These are phyloP conservation scores for Aspergillus conjunctus DNA, from an alignment of 495 filamentous ascomycete species.

Conservation along the genomic window DNA sequence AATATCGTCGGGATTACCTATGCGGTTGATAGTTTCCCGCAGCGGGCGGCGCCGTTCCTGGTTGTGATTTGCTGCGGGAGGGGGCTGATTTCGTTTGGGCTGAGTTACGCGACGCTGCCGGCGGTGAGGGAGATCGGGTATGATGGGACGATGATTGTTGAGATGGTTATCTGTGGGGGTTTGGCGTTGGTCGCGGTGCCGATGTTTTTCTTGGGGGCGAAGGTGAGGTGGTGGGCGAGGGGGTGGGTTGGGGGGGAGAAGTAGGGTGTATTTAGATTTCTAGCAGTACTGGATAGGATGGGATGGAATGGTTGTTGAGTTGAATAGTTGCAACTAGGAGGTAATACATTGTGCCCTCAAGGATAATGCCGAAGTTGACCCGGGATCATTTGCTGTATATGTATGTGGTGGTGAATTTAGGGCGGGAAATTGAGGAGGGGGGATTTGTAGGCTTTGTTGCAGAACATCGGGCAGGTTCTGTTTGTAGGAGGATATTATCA, in stretches of 20 bases:
- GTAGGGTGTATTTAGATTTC: not conserved
- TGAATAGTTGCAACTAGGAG: no score
- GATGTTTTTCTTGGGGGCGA: constrained; percentile 10
- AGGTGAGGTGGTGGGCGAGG: not conserved
- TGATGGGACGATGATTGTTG: constrained; percentile 10
- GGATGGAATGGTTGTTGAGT: not conserved
- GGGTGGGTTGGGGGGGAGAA: not conserved
- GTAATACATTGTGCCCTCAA: no score
- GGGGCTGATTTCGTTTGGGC: constrained; percentile 38
- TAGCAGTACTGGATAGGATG: not conserved
- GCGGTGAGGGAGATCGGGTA: constrained; percentile 7
- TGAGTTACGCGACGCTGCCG: constrained; percentile 11
- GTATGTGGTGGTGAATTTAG: no score
- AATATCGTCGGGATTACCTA: constrained; percentile 33
- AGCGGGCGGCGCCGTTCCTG: constrained; percentile 28
- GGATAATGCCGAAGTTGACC: no score
- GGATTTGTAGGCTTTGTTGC: no score
- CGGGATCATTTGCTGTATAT: no score
- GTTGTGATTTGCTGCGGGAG: constrained; percentile 31
- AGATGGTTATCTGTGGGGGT: constrained; percentile 9
- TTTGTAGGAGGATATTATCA: no score
- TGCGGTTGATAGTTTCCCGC: constrained; percentile 30
- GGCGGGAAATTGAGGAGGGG: no score
- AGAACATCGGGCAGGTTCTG: no score
- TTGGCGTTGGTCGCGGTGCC: constrained; percentile 9